Evolutionary conservation across 257 asterid species (phyloP), one percentile per base, ranked within the genome.

Genomic region (Solanum dulcamara): DNA sequence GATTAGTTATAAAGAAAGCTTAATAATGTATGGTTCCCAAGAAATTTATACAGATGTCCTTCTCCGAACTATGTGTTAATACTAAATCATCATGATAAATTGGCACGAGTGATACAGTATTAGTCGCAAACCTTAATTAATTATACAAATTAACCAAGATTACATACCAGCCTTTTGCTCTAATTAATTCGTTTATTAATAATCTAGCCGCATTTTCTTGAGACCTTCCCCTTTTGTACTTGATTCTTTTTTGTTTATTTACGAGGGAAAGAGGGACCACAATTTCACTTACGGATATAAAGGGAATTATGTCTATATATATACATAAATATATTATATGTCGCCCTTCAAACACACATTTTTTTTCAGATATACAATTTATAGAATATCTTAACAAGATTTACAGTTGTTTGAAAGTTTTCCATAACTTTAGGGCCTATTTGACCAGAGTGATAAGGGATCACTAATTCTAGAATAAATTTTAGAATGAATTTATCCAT

Each of bases 181-280:
- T 79, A 64, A 82, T 51, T 87, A 64, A 82, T 59, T 86, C 81
- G 22, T 71, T 28, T 38, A 75, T 35, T 74, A 59, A 44, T 83
- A 81, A 80, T 71, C 53, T 81, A 67, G 91, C 91, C 88, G 91
- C 85, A 87, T 83, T 87, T 89, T 86, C 86, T 88, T 53, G 91
- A 87, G 90, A 86, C 88, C 35, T 79, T 64, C 86, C 70, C 81
- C 71, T 15, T 84, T 14, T 86, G 84, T 88, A 77, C 86, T 84
- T 86, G 55, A 14, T 24, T 75, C 33, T 10, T 71, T 75, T 75
- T 42, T 28, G 38, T 30, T 44, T 42, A 24, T 75, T 15, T 74
- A 8, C 14, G 81, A 72, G n/a, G 12, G 7, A 85, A 92, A 22
- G 66, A 88, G 91, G 94, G 95, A 89, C 94, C 93, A 92, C 92